phyloP scores from a whole-genome alignment of 257 asterid species.

The Leonotis leonurus region DNA sequence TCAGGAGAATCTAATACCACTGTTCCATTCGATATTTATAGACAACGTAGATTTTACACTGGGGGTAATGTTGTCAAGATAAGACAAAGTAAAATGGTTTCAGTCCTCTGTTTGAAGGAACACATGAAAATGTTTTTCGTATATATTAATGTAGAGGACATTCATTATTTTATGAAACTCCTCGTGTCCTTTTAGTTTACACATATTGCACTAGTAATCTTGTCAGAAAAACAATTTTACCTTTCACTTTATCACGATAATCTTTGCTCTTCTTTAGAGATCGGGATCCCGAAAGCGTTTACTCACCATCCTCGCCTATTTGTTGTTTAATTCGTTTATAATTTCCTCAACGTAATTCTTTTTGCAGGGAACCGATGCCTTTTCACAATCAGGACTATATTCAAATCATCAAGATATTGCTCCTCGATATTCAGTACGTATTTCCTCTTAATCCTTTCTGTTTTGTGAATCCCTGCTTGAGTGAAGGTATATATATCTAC shows the following conservation, averaged over 20 bases:
- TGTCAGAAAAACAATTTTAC: background rate
- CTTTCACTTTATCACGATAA: background rate
- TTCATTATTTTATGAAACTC: background rate
- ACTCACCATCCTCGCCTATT: background rate
- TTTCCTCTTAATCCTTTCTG: background rate
- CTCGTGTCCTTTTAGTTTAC: background rate
- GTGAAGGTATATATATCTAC: background rate
- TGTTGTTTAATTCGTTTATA: background rate
- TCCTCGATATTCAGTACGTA: conserved; percentile 80
- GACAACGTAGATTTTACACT: background rate
- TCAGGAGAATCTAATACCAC: no score
- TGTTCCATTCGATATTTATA: background rate
- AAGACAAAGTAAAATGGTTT: background rate
- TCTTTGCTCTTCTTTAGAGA: background rate
- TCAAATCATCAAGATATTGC: conserved; percentile 92
- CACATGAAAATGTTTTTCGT: background rate
- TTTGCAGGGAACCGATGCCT: conserved; percentile 77
- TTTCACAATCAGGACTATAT: conserved; percentile 87
- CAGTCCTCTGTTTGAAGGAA: background rate
- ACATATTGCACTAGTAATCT: background rate
- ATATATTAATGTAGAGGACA: background rate
- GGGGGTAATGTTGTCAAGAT: background rate
- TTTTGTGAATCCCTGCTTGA: background rate
- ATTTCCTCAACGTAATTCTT: conserved; percentile 4
- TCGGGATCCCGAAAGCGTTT: background rate